Evolutionary conservation across 768 basidiomycete genomes (phyloP), one percentile per base, ranked within the genome.

Genomic region (Coprinopsis strossmayeri): DNA sequence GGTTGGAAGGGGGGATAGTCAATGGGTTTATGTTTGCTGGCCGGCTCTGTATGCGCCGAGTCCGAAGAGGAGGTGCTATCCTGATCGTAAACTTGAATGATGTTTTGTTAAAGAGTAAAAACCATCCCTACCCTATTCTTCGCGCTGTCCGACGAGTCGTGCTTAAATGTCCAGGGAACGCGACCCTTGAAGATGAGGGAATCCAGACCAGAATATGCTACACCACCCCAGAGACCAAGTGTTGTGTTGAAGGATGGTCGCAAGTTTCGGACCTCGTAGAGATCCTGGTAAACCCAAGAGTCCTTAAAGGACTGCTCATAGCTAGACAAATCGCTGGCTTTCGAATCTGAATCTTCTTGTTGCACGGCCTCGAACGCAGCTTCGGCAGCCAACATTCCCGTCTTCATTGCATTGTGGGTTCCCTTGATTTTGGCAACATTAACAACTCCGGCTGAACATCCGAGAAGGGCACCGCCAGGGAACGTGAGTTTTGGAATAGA

Each of bases 351-450:
- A 2, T 53, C 34, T n/a, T 60, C 52, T 3, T 58, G 27, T 34
- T 69, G 65, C 43, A 95, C 66, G 3, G 77, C 77, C 3, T 81
- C 74, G 55, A 74, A 92, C 0, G 90, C 90, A 0, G 88, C 76
- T 63, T 99, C 94, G 1, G 91, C 95, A 24, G 93, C 95, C 17
- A 98, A 73, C 87, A 97, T 97, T 24, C 96, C 96, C 30, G 87
- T 91, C 75, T 98, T 94, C 96, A 99, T 98, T 2, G 95, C 93
- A 51, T 94, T 98, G 63, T 98, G 96, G 0, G 94, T 95, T 12
- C 95, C 95, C 62, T 98, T 98, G 68, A 99, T 98, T 69, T 96
- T 98, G 12, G 94, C 87, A 10, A 96, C 78, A 68, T 98, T 98
- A 52, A 99, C 78, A 63, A 98, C 93, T 11, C 95, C 95, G 1